These are phyloP conservation scores for Ilex aquifolium DNA, from an alignment of 257 asterid genomes.

Conservation along the genomic window DNA sequence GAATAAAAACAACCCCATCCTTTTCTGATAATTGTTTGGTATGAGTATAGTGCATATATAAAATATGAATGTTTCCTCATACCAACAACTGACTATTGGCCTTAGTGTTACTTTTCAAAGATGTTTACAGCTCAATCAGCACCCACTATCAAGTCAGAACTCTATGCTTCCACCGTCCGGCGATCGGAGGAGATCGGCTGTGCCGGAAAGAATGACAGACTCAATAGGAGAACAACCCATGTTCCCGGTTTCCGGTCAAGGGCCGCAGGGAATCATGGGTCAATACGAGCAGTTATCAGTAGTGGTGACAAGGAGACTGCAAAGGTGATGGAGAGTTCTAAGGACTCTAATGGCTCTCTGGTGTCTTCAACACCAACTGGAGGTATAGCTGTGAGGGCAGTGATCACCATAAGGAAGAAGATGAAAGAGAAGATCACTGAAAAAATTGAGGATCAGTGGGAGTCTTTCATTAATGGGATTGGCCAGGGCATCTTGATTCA, in stretches of 20 bases:
- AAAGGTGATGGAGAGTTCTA: slow-evolving; percentile 28
- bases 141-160: slow-evolving; percentile 23
- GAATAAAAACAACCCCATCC: too few relatives aligned
- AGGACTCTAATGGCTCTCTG: slow-evolving; percentile 17
- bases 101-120: neutral
- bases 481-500: slow-evolving; percentile 80
- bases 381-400: slow-evolving; percentile 57
- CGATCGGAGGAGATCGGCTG: slow-evolving; percentile 26
- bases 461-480: slow-evolving; percentile 61
- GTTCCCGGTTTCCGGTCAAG: slow-evolving; percentile 23
- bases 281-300: slow-evolving; percentile 57
- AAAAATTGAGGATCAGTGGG: slow-evolving; percentile 78
- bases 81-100: too few relatives aligned
- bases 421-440: slow-evolving; percentile 69
- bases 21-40: too few relatives aligned
- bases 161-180: slow-evolving; percentile 25
- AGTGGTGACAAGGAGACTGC: slow-evolving; percentile 64
- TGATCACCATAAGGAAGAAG: slow-evolving; percentile 69
- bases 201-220: slow-evolving; percentile 15
- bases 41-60: too few relatives aligned
- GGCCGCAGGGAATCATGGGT: neutral
- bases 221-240: slow-evolving; percentile 12
- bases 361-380: slow-evolving; percentile 27
- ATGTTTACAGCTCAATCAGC: slow-evolving; percentile 65
- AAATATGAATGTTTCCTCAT: too few relatives aligned